Evolutionary conservation across 2,329 filamentous ascomycete species (phyloP), one percentile per base, ranked within the genome.

Genomic region (Alternaria gansuensis): DNA sequence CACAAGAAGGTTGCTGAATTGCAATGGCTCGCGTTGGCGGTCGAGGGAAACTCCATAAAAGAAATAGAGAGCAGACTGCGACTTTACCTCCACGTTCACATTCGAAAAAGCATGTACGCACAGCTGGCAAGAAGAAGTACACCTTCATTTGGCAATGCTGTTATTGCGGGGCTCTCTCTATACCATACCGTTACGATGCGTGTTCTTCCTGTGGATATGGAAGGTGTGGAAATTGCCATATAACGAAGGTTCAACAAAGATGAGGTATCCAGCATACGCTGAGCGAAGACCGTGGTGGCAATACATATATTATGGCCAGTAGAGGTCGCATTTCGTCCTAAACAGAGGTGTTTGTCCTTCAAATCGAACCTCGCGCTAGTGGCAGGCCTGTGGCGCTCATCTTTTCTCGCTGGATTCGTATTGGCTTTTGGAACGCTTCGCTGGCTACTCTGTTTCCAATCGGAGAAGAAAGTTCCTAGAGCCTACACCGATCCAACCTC

Each of bases 91-190:
- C 33, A 34, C 5, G 11, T 14, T 14, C 33, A 34, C 33, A 11
- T 34, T 14, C 11, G 33, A 5, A 14, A 5, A 34, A 34, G 13
- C 26, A 29, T 45, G 43, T 33, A 2, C 13, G 43, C n/a, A 45
- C 17, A 26, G 28, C 28, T 31, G 26, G 43, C 10, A 45, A 45
- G 43, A 45, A 45, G 26, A 45, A 45, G 26, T 29, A 45, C 11
- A 45, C 43, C 14, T 45, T 45, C 14, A 17, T 45, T 31, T 45
- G 43, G 28, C 43, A 45, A 9, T 45, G 43, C 29, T 45, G 43
- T 11, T 31, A 5, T 10, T 45, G 43, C 21, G 43, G 43, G n/a
- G 26, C 26, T 5, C 23, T 45, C 17, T 45, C 43, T 17, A 45
- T 45, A 45, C 28, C 43, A 17, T 45, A 45, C 26, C 26, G 43